Evolutionary conservation across 106 monocot genomes (phyloP), one percentile per base, ranked within the genome.

Genomic region (Dioscorea zingiberensis): DNA sequence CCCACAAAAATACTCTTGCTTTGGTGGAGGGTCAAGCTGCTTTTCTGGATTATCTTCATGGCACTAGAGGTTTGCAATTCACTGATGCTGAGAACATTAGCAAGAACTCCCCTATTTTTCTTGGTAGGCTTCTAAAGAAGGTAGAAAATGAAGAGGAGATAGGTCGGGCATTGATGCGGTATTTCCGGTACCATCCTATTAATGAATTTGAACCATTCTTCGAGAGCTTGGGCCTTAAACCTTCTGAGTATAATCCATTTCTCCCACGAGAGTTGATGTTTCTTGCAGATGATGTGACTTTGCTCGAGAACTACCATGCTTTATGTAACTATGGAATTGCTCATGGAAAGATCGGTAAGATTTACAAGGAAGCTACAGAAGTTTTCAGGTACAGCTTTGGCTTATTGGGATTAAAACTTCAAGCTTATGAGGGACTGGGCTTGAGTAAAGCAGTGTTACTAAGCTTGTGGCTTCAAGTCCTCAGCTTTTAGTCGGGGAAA

Each of bases 121-220:
- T 85, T 49, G 2, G 25, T 21, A 83, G 79, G 64, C 54, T 88
- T 21, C 63, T 93, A 58, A 53, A 64, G 38, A 80, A 83, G 75
- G 76, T 74, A 13, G 54, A 74, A 59, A 57, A 78, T 7, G 73
- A 65, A 16, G 69, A 77, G 16, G 73, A 80, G 1, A 69, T 70
- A 10, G 72, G 58, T 11, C 74, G 61, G 53, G 81, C 76, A 24
- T 54, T 88, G 21, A 24, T 26, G 15, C 67, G 83, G n/a, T 81
- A 76, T 66, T 73, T 88, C 22, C 64, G 73, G 14, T 88, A 83
- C 63, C 78, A 97, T 47, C 88, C 83, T 0, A 83, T 91, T 21
- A 91, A 97, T 66, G 91, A 97, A 56, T 91, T 84, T 32, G 91
- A 97, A 60, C 85, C 85, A 25, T 85, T 97, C 67, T 77, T 97